Evolutionary conservation across 2,329 filamentous ascomycete genomes (phyloP).

Genomic region (Cladophialophora exuberans): DNA sequence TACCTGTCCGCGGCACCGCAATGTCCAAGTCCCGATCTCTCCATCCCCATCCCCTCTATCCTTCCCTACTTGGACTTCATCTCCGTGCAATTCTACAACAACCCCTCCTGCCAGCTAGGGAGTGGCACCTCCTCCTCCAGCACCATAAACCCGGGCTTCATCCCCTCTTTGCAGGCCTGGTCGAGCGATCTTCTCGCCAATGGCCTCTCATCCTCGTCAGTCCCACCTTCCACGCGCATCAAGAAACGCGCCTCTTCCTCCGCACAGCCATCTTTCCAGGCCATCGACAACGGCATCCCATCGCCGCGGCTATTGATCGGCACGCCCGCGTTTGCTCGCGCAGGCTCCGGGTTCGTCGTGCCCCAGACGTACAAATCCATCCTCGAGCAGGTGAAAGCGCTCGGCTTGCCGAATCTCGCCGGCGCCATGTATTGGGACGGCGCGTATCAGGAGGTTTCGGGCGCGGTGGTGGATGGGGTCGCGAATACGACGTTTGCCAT

Average conservation of each 20-base stretch:
- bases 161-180: slow-evolving; percentile 24
- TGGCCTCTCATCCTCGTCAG: neutral
- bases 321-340: slow-evolving; percentile 25
- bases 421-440: slow-evolving; percentile 31
- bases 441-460: slow-evolving; percentile 23
- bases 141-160: slow-evolving; percentile 20
- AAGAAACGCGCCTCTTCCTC: neutral
- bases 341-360: slow-evolving; percentile 18
- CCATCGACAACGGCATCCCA: slow-evolving; percentile 24
- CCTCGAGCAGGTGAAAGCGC: slow-evolving; percentile 16
- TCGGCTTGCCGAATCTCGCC: slow-evolving; percentile 27
- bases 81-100: slow-evolving; percentile 34
- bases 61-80: slow-evolving; percentile 27
- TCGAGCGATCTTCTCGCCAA: slow-evolving; percentile 10
- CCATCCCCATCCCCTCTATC: slow-evolving; percentile 24
- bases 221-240: neutral
- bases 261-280: slow-evolving; percentile 16
- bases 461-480: slow-evolving; percentile 3
- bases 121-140: neutral
- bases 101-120: slow-evolving; percentile 27
- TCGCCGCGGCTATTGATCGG: slow-evolving; percentile 28
- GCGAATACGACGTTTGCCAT: slow-evolving; percentile 19
- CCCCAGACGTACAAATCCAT: slow-evolving; percentile 18
- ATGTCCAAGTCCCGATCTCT: slow-evolving; percentile 51
- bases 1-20: slow-evolving; percentile 60